These are phyloP conservation scores for Botrytis sinoallii DNA, from an alignment of 2,329 filamentous ascomycete species.

Conservation along the genomic window DNA sequence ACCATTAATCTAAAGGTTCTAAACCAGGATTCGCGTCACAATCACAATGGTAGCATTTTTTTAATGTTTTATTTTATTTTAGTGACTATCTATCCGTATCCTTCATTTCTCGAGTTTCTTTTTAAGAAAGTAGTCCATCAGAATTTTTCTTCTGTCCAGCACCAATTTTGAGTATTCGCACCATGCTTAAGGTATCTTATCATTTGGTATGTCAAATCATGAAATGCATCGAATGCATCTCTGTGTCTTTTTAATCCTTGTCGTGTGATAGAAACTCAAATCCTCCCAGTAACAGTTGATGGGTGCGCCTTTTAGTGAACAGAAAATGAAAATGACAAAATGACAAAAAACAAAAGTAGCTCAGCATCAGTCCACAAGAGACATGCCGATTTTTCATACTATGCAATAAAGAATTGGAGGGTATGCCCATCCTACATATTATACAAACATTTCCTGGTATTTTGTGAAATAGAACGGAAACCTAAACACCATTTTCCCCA, in stretches of 20 bases:
- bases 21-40: not conserved
- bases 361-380: not conserved
- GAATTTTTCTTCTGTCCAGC: not conserved
- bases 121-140: not conserved
- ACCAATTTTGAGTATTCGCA: not conserved
- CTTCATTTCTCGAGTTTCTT: not conserved
- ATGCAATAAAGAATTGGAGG: not conserved
- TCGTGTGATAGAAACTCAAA: not conserved
- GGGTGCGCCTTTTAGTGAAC: not conserved
- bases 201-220: not conserved
- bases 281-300: not conserved
- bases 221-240: not conserved
- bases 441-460: not conserved
- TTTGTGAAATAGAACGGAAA: not conserved
- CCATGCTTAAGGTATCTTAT: not conserved
- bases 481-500: slow-evolving; percentile 15
- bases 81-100: not conserved
- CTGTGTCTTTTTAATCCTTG: not conserved
- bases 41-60: not conserved
- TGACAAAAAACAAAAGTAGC: not conserved
- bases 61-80: not conserved
- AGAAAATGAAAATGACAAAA: not conserved
- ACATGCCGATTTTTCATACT: not conserved
- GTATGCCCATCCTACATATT: not conserved
- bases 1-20: accelerated